These are phyloP conservation scores for Plectosphaerella sp. DNA, from an alignment of 2,329 filamentous ascomycete species.

Conservation along the genomic window DNA sequence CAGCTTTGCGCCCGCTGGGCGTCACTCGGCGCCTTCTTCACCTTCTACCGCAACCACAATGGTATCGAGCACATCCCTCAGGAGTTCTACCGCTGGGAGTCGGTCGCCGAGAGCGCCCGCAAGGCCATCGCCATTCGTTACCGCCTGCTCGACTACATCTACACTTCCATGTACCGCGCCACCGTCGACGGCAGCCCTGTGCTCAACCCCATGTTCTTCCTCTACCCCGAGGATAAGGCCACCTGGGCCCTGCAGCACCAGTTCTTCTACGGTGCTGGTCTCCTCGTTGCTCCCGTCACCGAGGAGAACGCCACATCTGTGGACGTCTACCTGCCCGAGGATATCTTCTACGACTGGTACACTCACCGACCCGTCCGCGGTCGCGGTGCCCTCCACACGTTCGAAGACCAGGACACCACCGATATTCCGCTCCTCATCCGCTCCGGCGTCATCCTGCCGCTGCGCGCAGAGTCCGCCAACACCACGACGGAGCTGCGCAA, in stretches of 20 bases:
- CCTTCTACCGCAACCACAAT: constrained; percentile 70
- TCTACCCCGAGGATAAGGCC: constrained; percentile 52
- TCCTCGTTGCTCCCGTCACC: constrained; percentile 46
- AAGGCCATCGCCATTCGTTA: constrained; percentile 71
- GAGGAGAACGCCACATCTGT: constrained; percentile 38
- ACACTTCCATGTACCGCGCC: constrained; percentile 64
- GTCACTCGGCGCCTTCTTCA: constrained; percentile 63
- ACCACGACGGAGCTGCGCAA: constrained; percentile 61
- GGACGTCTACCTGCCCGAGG: constrained; percentile 43
- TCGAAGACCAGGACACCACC: constrained; percentile 31
- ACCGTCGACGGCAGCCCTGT: constrained; percentile 58
- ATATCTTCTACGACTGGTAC: constrained; percentile 49
- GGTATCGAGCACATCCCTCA: constrained; percentile 40
- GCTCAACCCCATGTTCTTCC: constrained; percentile 67
- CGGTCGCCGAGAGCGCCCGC: constrained; percentile 58
- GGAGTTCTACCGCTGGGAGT: constrained; percentile 66
- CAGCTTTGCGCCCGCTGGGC: constrained; percentile 67
- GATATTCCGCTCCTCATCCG: constrained; percentile 65
- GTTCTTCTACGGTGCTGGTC: constrained; percentile 43
- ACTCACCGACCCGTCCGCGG: constrained; percentile 28
- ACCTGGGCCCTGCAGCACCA: constrained; percentile 43
- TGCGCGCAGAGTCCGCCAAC: constrained; percentile 50
- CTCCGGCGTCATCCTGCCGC: constrained; percentile 60
- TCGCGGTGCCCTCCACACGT: constrained; percentile 4
- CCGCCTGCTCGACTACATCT: constrained; percentile 75